Conservation (phyloP, 345 rosid species). For the Salix viminalis region DNA sequence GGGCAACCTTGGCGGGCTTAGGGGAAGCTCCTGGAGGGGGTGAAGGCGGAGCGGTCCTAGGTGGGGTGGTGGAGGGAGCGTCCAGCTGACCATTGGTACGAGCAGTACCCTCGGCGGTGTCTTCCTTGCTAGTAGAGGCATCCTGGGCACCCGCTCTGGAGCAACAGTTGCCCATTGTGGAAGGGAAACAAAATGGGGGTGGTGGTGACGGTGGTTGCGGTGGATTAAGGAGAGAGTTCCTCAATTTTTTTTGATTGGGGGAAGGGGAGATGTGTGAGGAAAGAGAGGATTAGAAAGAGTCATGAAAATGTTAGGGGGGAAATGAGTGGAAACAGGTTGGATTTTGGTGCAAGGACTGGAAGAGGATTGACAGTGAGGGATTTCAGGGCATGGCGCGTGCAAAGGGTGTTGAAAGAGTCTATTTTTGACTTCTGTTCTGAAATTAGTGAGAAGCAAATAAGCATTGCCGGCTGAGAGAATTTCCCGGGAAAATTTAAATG, state of each 20-base stretch:
- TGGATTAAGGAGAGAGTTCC: background rate
- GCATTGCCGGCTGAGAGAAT: constrained; percentile 3
- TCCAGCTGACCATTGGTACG: constrained; percentile 10
- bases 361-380: constrained; percentile 16
- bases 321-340: constrained; percentile 19
- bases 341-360: constrained; percentile 7
- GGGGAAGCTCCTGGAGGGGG: constrained; percentile 22
- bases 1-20: constrained; percentile 33
- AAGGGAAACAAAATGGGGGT: background rate
- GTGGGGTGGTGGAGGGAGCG: constrained; percentile 20
- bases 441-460: background rate
- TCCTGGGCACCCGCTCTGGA: constrained; percentile 39
- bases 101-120: background rate
- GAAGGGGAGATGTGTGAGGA: constrained; percentile 17
- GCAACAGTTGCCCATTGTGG: constrained; percentile 76
- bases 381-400: constrained; percentile 11
- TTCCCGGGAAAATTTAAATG: constrained; percentile 5
- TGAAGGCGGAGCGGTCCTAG: constrained; percentile 15
- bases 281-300: constrained; percentile 15
- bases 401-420: constrained; percentile 9
- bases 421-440: background rate
- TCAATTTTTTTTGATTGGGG: background rate
- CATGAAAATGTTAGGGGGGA: background rate
- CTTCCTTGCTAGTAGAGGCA: constrained; percentile 30
- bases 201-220: background rate